Evolutionary conservation across 352 stramenopile species (phyloP).

Genomic region (Phytophthora macrochlamydospora): DNA sequence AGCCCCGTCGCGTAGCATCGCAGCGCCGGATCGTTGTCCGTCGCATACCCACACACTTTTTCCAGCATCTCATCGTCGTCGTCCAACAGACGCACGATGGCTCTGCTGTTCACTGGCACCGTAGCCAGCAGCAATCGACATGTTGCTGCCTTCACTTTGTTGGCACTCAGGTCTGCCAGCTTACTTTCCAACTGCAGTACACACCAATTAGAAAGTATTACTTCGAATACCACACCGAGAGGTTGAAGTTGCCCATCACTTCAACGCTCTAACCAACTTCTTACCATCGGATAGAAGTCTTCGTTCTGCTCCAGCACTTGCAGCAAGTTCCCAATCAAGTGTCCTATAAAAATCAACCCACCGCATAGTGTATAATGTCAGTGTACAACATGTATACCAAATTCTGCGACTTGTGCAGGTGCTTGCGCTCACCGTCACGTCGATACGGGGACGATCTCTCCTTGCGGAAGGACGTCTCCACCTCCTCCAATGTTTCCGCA

Average conservation of each 20-base stretch:
- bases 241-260: constrained; percentile 23
- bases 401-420: neutral
- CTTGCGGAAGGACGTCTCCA: constrained; percentile 77
- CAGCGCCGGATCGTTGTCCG: constrained; percentile 54
- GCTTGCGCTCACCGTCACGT: constrained; percentile 55
- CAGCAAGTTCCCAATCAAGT: constrained; percentile 80
- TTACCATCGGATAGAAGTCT: constrained; percentile 83
- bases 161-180: constrained; percentile 59
- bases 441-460: constrained; percentile 72
- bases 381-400: neutral
- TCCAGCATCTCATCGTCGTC: constrained; percentile 82
- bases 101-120: constrained; percentile 70
- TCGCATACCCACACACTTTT: constrained; percentile 70
- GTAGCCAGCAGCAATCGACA: constrained; percentile 81
- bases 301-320: constrained; percentile 83
- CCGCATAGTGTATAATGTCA: constrained; percentile 4
- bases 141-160: constrained; percentile 66
- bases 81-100: constrained; percentile 75
- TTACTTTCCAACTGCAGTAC: constrained; percentile 63
- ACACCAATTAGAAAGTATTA: constrained; percentile 1
- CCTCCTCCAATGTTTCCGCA: constrained; percentile 78
- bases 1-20: constrained; percentile 82
- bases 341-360: constrained; percentile 35
- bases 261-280: constrained; percentile 3
- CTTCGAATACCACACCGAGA: constrained; percentile 6